Conservation (phyloP, 371 early-diverging fungal genomes). For the Conidiobolus incongruus region DNA sequence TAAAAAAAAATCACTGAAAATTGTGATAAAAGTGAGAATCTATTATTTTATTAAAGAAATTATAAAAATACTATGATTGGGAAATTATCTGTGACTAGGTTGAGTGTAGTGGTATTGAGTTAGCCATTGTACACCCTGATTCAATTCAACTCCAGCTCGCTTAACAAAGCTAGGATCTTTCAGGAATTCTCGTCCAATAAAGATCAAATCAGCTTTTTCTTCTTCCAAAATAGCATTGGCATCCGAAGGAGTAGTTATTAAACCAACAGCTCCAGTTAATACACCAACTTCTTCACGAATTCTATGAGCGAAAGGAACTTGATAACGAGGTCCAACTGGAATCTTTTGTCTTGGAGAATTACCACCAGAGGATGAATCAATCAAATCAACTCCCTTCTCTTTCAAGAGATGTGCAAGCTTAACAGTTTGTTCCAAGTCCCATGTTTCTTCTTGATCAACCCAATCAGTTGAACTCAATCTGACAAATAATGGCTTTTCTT, state of each 20-base stretch:
- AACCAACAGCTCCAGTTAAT: constrained; percentile 44
- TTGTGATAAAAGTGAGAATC: too few relatives aligned
- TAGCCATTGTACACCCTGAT: constrained; percentile 30
- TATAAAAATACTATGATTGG: too few relatives aligned
- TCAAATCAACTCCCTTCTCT: constrained; percentile 45
- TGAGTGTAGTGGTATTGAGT: constrained; percentile 28
- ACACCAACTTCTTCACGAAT: too few relatives aligned
- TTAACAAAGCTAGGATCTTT: constrained; percentile 31
- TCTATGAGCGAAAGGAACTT: too few relatives aligned
- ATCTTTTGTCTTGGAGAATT: too few relatives aligned
- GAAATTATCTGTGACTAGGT: too few relatives aligned
- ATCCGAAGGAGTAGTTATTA: constrained; percentile 32
- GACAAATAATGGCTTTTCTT: too few relatives aligned
- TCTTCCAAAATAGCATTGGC: constrained; percentile 40
- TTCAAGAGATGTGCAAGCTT: constrained; percentile 24
- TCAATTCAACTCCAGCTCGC: constrained; percentile 27
- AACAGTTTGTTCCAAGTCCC: constrained; percentile 42
- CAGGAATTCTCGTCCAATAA: constrained; percentile 51
- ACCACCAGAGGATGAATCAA: constrained; percentile 51
- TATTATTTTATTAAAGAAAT: too few relatives aligned
- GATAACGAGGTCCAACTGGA: too few relatives aligned
- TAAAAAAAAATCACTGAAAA: too few relatives aligned
- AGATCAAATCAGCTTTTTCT: constrained; percentile 46
- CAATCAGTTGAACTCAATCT: constrained; percentile 59
- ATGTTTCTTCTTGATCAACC: constrained; percentile 22